Evolutionary conservation across 306 rosid genomes (phyloP).

Genomic region (Quercus suber): DNA sequence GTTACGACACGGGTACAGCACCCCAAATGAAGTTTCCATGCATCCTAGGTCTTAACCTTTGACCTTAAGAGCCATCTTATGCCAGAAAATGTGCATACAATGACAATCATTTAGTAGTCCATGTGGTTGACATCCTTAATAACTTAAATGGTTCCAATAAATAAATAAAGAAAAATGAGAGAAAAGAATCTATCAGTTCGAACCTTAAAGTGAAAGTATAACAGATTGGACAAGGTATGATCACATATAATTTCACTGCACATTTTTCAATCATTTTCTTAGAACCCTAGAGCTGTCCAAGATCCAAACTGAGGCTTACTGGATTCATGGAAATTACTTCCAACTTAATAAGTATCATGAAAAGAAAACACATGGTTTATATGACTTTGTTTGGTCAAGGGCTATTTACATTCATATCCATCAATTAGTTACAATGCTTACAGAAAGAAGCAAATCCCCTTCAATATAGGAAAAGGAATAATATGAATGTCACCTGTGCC

Average conservation of each 20-base stretch:
- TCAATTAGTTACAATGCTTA: not conserved
- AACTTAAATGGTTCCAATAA: not conserved
- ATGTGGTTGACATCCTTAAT: not conserved
- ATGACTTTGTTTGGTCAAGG: not conserved
- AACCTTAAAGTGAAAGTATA: not conserved
- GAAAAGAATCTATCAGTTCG: not conserved
- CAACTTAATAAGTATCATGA: not conserved
- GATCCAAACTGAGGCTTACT: not conserved
- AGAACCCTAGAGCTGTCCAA: not conserved
- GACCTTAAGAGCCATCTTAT: too few relatives aligned
- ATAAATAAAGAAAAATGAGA: not conserved
- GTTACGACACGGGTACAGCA: too few relatives aligned
- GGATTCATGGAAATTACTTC: not conserved
- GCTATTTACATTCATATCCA: not conserved
- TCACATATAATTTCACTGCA: not conserved
- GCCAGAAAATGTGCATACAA: too few relatives aligned
- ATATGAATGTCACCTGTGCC: constrained; percentile 62
- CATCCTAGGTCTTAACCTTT: too few relatives aligned
- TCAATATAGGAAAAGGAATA: constrained; percentile 8
- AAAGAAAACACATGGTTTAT: not conserved
- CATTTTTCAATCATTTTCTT: not conserved
- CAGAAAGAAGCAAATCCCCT: not conserved
- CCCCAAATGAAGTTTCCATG: too few relatives aligned
- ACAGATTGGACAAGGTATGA: not conserved
- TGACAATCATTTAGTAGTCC: not conserved